These are phyloP conservation scores for Backusella morwellensis DNA, from an alignment of 192 early-diverging fungal species.

Conservation along the genomic window DNA sequence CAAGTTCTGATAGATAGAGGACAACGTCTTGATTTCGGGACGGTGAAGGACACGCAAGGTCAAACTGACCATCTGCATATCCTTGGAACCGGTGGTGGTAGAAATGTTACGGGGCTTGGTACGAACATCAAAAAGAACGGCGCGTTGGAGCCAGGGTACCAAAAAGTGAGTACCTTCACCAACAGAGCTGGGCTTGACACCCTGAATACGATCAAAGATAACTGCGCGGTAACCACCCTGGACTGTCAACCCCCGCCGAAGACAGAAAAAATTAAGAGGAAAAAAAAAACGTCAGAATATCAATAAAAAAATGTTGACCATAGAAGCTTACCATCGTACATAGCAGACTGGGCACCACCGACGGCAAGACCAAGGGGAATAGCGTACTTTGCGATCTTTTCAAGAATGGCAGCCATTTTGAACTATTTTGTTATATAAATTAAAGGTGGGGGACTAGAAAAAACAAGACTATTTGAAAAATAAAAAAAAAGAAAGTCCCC, in stretches of 20 bases:
- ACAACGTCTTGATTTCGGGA: constrained; percentile 73
- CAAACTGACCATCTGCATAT: constrained; percentile 98
- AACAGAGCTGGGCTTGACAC: constrained; percentile 74
- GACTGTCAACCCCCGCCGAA: constrained; percentile 53
- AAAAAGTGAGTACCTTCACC: constrained; percentile 99
- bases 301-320: neutral
- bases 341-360: constrained; percentile 73
- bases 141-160: constrained; percentile 92
- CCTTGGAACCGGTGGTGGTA: constrained; percentile 97
- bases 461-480: neutral
- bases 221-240: constrained; percentile 96
- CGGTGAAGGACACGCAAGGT: constrained; percentile 91
- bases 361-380: constrained; percentile 72
- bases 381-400: constrained; percentile 75
- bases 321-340: constrained; percentile 83
- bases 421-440: neutral
- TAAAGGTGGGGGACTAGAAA: constrained; percentile 9
- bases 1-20: constrained; percentile 84
- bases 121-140: constrained; percentile 90
- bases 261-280: neutral
- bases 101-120: constrained; percentile 96
- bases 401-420: constrained; percentile 51
- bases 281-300: neutral
- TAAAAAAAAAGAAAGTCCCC: neutral
- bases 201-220: constrained; percentile 94